Evolutionary conservation across 208 protist species (phyloP), one percentile per base, ranked within the genome.

Genomic region (Acanthamoeba healyi): DNA sequence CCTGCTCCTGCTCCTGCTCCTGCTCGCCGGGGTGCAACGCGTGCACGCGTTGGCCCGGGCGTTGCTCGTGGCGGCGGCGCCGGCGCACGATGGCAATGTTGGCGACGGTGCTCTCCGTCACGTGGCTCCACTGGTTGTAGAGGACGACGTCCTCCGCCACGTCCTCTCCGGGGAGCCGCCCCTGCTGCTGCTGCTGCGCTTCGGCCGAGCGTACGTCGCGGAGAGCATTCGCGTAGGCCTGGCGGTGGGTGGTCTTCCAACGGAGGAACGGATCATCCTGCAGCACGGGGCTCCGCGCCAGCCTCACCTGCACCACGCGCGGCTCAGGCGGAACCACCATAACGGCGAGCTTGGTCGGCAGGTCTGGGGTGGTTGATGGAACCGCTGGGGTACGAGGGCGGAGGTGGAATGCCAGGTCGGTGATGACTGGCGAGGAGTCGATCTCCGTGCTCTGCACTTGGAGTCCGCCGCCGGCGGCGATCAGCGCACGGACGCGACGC

Each of bases 61-160:
- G n/a, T n/a, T n/a, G n/a, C n/a, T n/a, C n/a, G n/a, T n/a, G n/a
- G n/a, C n/a, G n/a, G n/a, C n/a, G n/a, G n/a, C n/a, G n/a, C n/a
- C n/a, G n/a, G n/a, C 81, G n/a, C 32, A 36, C 51, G 38, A 89
- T 89, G 29, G 81, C 81, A 0, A 89, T 51, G 81, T 89, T 89
- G 34, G 81, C 81, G n/a, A 89, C 63, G n/a, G 46, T 65, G n/a
- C 40, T 89, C 81, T 89, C 81, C 19, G 81, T 89, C 10, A 89
- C 51, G 9, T 89, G 34, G 32, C 81, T 42, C 14, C 19, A 44
- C 32, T 89, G 46, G 51, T 89, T 89, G 44, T 89, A 89, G 32
- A 89, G 81, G 17, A 89, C 36, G 24, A 89, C 81, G 38, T 89
- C 81, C 17, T 89, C 81, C 19, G 42, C 42, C 17, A 32, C 36